phyloP scores from a whole-genome alignment of 768 basidiomycete genomes.

The Mycena filopes region DNA sequence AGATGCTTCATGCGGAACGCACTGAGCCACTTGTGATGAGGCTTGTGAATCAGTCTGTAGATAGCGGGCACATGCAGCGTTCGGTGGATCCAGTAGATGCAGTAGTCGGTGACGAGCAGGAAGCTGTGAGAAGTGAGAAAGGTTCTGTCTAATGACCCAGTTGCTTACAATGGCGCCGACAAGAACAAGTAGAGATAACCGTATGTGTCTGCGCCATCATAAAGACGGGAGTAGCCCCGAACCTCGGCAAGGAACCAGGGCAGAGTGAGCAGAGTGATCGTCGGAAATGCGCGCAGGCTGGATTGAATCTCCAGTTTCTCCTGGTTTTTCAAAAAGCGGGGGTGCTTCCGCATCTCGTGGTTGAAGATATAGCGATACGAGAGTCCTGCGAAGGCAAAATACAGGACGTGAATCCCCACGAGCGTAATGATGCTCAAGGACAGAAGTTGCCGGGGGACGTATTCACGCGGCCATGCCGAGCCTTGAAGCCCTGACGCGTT shows the following conservation, averaged over 20 bases:
- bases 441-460: conserved; percentile 79
- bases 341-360: conserved; percentile 94
- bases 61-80: conserved; percentile 84
- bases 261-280: conserved; percentile 83
- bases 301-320: conserved; percentile 79
- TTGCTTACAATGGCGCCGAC: conserved; percentile 72
- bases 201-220: conserved; percentile 81
- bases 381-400: conserved; percentile 85
- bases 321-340: conserved; percentile 92
- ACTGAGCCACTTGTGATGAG: conserved; percentile 99
- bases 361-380: conserved; percentile 93
- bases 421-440: conserved; percentile 81
- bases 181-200: conserved; percentile 78
- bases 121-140: conserved; percentile 56
- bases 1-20: conserved; percentile 49
- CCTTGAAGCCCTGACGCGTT: conserved; percentile 29
- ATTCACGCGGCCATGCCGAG: conserved; percentile 89
- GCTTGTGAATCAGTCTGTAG: conserved; percentile 95
- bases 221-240: conserved; percentile 83
- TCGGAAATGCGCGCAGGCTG: conserved; percentile 82
- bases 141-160: conserved; percentile 9
- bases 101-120: conserved; percentile 89
- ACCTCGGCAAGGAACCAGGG: conserved; percentile 97
- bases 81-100: conserved; percentile 96
- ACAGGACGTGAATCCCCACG: conserved; percentile 84